Conservation (phyloP, 805 yeast species). For the Metschnikowia proteae region DNA sequence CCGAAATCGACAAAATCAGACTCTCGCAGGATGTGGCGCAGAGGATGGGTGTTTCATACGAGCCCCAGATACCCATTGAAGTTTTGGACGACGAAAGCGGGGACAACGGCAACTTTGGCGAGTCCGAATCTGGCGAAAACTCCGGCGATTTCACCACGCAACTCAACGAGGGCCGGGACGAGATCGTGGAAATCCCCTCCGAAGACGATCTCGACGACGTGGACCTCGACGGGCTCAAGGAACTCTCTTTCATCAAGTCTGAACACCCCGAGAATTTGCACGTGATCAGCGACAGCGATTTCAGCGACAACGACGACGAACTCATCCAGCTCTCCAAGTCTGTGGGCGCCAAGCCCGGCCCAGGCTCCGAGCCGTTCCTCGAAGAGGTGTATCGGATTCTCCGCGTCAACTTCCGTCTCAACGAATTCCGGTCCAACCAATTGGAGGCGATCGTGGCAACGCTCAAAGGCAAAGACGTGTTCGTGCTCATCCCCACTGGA, state of each 20-base stretch:
- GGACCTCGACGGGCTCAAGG: constrained; percentile 11
- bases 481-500: constrained; percentile 97
- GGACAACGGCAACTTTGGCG: constrained; percentile 17
- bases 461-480: constrained; percentile 74
- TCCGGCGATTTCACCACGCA: constrained; percentile 34
- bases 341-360: constrained; percentile 1
- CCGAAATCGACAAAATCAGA: constrained; percentile 21
- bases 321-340: constrained; percentile 14
- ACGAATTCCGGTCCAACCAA: constrained; percentile 76
- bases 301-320: constrained; percentile 36
- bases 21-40: constrained; percentile 35
- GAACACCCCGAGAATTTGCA: constrained; percentile 6
- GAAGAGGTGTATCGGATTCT: constrained; percentile 60
- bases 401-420: constrained; percentile 56
- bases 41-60: constrained; percentile 26
- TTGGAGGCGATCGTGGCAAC: constrained; percentile 81
- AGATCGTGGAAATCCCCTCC: constrained; percentile 36
- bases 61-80: constrained; percentile 11
- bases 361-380: constrained; percentile 47
- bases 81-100: constrained; percentile 26
- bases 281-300: constrained; percentile 17
- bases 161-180: constrained; percentile 39
- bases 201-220: constrained; percentile 29
- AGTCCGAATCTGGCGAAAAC: not conserved
- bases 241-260: constrained; percentile 10